Evolutionary conservation across 805 yeast species (phyloP).

Genomic region (Candida taoyuanica): DNA sequence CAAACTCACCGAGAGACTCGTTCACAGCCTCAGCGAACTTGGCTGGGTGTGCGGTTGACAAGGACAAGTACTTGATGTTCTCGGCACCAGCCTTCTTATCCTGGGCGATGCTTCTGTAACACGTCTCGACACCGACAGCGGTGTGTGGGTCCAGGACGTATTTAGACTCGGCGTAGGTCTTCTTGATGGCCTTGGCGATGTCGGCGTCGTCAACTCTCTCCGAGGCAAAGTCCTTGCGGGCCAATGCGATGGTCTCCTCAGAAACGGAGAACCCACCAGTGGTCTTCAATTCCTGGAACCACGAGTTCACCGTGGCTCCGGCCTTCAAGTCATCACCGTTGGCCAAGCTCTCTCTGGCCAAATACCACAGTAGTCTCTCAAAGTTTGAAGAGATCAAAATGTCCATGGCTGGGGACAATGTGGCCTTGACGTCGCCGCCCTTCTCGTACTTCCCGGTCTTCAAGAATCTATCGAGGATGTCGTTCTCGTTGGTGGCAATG

Average conservation of each 20-base stretch:
- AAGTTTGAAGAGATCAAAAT: conserved; percentile 92
- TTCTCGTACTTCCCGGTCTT: conserved; percentile 83
- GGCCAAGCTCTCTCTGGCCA: conserved; percentile 69
- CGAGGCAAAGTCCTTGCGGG: conserved; percentile 67
- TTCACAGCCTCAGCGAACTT: conserved; percentile 96
- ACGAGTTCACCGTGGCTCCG: conserved; percentile 61
- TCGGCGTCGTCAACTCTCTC: conserved; percentile 75
- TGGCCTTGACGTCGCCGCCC: conserved; percentile 70
- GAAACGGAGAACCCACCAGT: conserved; percentile 76
- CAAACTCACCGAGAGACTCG: conserved; percentile 58
- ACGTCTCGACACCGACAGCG: conserved; percentile 87
- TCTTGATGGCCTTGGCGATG: conserved; percentile 75
- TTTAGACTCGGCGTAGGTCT: conserved; percentile 55
- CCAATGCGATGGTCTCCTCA: conserved; percentile 55
- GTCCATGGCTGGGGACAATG: conserved; percentile 98
- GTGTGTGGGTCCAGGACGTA: conserved; percentile 96
- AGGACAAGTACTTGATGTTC: conserved; percentile 54
- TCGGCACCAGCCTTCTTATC: conserved; percentile 37
- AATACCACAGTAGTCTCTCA: conserved; percentile 94
- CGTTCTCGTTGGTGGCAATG: conserved; percentile 95
- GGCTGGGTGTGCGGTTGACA: conserved; percentile 99
- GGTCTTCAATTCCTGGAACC: conserved; percentile 77
- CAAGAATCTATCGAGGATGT: conserved; percentile 89
- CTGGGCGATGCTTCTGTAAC: conserved; percentile 53
- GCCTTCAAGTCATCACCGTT: conserved; percentile 53